Base-by-base conservation (phyloP, 495 filamentous ascomycete species). In the Podospora sp. region DNA sequence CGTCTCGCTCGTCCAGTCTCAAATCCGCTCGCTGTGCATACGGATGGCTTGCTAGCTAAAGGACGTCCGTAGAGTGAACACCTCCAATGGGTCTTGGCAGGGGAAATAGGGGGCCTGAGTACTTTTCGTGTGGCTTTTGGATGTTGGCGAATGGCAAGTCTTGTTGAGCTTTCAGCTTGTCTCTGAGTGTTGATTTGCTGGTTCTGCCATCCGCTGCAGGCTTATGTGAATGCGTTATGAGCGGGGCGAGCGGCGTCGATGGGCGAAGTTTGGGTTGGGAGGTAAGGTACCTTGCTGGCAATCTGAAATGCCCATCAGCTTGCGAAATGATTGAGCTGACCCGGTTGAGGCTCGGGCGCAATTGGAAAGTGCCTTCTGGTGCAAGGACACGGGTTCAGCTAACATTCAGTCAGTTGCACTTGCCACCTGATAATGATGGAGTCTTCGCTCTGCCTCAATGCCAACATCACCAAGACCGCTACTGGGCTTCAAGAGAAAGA, bases 51-150 rank as follows among this genome's bases (percentile, higher is more conserved):
- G 26, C 57, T 62, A n/a, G 60, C 60, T 62, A 62, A 62, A 62
- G 35, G 60, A 11, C 21, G 52, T 22, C 2, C 18, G 18, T 51
- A 25, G 36, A 18, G 22, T 11, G 33, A 49, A 24, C 16, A 18
- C 20, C 24, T 64, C 46, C 49, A n/a, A 24, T 40, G 29, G 46
- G 46, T 53, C 62, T 64, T 64, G 62, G 62, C 62, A 64, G 62
- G 62, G 62, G 62, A 24, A 53, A 53, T n/a, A 2, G 9, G 26
- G 20, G 20, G 50, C 11, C 6, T 4, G 46, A 22, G 40, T 62
- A 6, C 40, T 6, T 18, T 46, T 46, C 40, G 5, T 46, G 40
- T 46, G 40, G 40, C 40, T 46, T 2, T 11, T 18, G 5, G 16
- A 11, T 46, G 11, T 14, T 18, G 40, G 16, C 40, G 40, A 46